Evolutionary conservation across 305 asterid genomes (phyloP).

Genomic region (Stenogyne calaminthoides): DNA sequence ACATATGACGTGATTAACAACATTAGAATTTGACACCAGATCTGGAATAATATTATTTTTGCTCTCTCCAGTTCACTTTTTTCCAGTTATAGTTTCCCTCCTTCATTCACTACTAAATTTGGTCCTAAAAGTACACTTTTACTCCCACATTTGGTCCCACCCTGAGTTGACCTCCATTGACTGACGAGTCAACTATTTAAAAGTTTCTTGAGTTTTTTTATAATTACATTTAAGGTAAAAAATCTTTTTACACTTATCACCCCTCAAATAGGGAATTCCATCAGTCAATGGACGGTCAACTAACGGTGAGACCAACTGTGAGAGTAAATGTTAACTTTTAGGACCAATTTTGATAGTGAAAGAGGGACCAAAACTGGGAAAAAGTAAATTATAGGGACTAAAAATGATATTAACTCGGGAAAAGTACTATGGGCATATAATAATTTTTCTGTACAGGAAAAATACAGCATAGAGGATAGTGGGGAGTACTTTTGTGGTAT

Average conservation of each 20-base stretch:
- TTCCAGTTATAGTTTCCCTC: no score
- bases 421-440: neutral
- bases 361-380: neutral
- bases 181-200: no score
- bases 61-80: no score
- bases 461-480: conserved; percentile 16
- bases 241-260: neutral
- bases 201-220: no score
- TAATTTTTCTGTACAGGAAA: neutral
- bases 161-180: no score
- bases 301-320: neutral
- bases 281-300: no score
- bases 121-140: no score
- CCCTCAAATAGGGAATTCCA: no score
- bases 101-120: no score
- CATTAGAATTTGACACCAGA: neutral
- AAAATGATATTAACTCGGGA: neutral
- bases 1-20: neutral
- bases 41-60: neutral
- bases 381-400: no score
- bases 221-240: no score
- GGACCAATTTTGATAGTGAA: neutral
- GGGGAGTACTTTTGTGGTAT: conserved; percentile 77
- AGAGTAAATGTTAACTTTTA: neutral
- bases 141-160: no score